Percentiles rank a stretch among this genome's conserved stretches.
phyloP scores from a whole-genome alignment of 2,329 filamentous ascomycete genomes.

The Aspergillus piperis region DNA sequence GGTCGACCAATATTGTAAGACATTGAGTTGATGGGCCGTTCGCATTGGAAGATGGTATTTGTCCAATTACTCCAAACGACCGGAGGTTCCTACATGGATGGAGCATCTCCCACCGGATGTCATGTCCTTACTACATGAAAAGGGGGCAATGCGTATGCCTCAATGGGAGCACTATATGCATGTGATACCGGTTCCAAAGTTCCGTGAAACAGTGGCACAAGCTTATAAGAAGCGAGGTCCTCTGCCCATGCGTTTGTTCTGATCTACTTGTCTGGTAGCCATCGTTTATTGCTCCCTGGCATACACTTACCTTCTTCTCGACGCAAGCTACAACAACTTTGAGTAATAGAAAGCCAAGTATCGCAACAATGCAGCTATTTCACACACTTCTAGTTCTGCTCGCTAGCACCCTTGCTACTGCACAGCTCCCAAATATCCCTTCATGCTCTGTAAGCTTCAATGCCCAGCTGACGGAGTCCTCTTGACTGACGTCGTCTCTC shows the following conservation, averaged over 20 bases:
- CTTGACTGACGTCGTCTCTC: not conserved
- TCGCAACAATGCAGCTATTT: slow-evolving; percentile 38
- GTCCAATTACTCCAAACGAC: not conserved
- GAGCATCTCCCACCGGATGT: not conserved
- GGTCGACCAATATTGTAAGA: not conserved
- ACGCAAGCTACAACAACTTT: too few species aligned
- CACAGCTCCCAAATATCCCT: slow-evolving; percentile 50
- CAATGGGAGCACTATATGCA: not conserved
- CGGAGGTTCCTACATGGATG: not conserved
- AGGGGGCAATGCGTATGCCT: too few species aligned
- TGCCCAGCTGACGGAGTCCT: not conserved
- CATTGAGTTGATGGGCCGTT: not conserved
- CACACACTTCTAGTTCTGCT: slow-evolving; percentile 39
- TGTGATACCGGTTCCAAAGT: not conserved
- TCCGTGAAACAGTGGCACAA: not conserved
- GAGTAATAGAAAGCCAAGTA: not conserved
- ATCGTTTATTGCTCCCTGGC: not conserved
- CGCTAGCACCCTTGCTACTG: slow-evolving; percentile 47
- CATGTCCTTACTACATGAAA: not conserved
- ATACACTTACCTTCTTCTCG: not conserved
- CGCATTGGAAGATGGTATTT: not conserved
- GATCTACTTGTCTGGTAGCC: not conserved
- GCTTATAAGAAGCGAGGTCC: not conserved
- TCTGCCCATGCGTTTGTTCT: not conserved
- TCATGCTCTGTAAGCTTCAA: slow-evolving; percentile 46